Evolutionary conservation across 1,139 yeast genomes (phyloP).

Genomic region (Suhomyces wounanorum): DNA sequence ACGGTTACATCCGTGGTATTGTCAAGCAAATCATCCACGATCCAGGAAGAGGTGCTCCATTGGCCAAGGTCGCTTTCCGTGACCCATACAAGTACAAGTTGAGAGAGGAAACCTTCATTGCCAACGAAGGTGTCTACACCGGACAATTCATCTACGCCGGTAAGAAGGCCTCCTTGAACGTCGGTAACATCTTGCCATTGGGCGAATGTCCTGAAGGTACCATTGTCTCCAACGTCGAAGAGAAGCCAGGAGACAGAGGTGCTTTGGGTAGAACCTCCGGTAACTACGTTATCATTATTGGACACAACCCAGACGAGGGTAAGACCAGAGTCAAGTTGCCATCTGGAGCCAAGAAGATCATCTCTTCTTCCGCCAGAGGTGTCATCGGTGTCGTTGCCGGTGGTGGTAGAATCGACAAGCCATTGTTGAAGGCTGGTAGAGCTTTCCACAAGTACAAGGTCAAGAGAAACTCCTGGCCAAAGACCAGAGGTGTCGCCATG

Average conservation of each 20-base stretch:
- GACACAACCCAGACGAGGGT: slow-evolving; percentile 99
- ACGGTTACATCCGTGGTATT: slow-evolving; percentile 99
- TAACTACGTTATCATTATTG: slow-evolving; percentile 97
- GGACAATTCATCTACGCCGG: slow-evolving; percentile 99
- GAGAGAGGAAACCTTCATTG: slow-evolving; percentile 95
- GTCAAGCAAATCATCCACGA: slow-evolving; percentile 99
- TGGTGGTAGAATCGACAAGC: slow-evolving; percentile 99
- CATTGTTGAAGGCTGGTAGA: slow-evolving; percentile 99
- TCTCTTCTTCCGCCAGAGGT: slow-evolving; percentile 97
- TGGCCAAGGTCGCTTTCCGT: slow-evolving; percentile 98
- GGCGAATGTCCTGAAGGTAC: slow-evolving; percentile 99
- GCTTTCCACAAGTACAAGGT: slow-evolving; percentile 99
- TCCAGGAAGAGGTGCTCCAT: slow-evolving; percentile 99
- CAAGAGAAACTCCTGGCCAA: slow-evolving; percentile 99
- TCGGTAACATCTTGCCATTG: slow-evolving; percentile 96
- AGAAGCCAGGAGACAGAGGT: slow-evolving; percentile 99
- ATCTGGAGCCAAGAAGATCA: slow-evolving; percentile 97
- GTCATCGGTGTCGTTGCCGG: slow-evolving; percentile 99
- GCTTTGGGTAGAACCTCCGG: slow-evolving; percentile 99
- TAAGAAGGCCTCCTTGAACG: slow-evolving; percentile 95
- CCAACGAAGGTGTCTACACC: slow-evolving; percentile 99
- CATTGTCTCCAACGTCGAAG: slow-evolving; percentile 97
- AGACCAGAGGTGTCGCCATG: slow-evolving; percentile 99
- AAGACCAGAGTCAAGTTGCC: slow-evolving; percentile 99
- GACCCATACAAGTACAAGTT: slow-evolving; percentile 98